These are phyloP conservation scores for Periglandula ipomoeae DNA, from an alignment of 2,329 filamentous ascomycete genomes.

Conservation along the genomic window DNA sequence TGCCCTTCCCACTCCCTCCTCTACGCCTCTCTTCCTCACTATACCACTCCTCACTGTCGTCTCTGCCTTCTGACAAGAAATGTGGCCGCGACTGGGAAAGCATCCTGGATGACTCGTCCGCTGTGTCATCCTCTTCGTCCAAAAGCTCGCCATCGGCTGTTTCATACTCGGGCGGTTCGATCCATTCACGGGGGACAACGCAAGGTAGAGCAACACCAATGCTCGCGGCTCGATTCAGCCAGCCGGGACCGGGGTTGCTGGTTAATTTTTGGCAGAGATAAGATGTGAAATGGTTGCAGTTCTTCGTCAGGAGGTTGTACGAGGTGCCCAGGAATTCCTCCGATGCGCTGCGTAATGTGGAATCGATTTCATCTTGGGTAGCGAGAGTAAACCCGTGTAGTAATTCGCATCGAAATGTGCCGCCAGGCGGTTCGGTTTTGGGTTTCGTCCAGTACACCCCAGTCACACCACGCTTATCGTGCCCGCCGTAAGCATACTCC, in stretches of 20 bases:
- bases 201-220: slow-evolving; percentile 76
- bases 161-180: slow-evolving; percentile 68
- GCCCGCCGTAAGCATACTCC: slow-evolving; percentile 81
- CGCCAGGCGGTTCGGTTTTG: slow-evolving; percentile 62
- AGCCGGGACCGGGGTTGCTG: slow-evolving; percentile 57
- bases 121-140: slow-evolving; percentile 40
- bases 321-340: slow-evolving; percentile 64
- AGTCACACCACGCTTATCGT: slow-evolving; percentile 59
- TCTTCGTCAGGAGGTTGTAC: slow-evolving; percentile 75
- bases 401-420: slow-evolving; percentile 65
- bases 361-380: slow-evolving; percentile 59
- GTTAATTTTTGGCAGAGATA: slow-evolving; percentile 68
- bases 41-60: slow-evolving; percentile 27
- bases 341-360: slow-evolving; percentile 58
- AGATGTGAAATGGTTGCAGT: slow-evolving; percentile 84
- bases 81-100: slow-evolving; percentile 32
- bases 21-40: slow-evolving; percentile 35
- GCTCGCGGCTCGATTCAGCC: slow-evolving; percentile 77
- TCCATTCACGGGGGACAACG: slow-evolving; percentile 74
- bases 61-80: slow-evolving; percentile 19
- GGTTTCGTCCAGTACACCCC: slow-evolving; percentile 81
- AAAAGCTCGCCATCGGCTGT: slow-evolving; percentile 62
- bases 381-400: slow-evolving; percentile 72
- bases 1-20: slow-evolving; percentile 33
- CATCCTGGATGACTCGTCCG: slow-evolving; percentile 50